Conservation (phyloP, 2,329 filamentous ascomycete genomes). For the Alternaria sp. region DNA sequence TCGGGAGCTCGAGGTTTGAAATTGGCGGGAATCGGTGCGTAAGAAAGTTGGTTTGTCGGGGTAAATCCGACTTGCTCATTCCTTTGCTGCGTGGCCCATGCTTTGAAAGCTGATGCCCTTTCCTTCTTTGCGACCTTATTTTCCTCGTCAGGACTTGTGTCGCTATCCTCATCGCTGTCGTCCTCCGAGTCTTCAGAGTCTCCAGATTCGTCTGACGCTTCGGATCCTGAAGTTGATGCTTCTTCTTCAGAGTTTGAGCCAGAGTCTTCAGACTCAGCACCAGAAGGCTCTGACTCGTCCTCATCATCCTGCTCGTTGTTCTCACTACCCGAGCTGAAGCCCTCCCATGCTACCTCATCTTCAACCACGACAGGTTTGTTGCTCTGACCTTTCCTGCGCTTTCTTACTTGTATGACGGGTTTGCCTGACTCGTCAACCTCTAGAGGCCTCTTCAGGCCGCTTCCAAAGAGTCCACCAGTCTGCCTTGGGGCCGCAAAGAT, state of each 20-base stretch:
- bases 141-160: slow-evolving; percentile 46
- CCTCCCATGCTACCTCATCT: slow-evolving; percentile 67
- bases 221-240: slow-evolving; percentile 33
- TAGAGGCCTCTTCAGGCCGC: slow-evolving; percentile 86
- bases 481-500: slow-evolving; percentile 9
- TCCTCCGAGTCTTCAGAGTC: slow-evolving; percentile 46
- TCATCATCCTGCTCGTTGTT: slow-evolving; percentile 35
- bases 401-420: slow-evolving; percentile 84
- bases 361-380: slow-evolving; percentile 44
- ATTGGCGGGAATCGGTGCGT: slow-evolving; percentile 63
- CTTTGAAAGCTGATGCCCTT: slow-evolving; percentile 80
- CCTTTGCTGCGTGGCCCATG: slow-evolving; percentile 87
- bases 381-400: slow-evolving; percentile 67
- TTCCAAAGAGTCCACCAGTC: slow-evolving; percentile 62
- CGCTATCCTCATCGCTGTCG: slow-evolving; percentile 45
- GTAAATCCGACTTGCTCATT: slow-evolving; percentile 82
- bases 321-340: slow-evolving; percentile 64
- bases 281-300: slow-evolving; percentile 18
- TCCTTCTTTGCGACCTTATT: slow-evolving; percentile 53
- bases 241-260: slow-evolving; percentile 11
- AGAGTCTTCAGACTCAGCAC: slow-evolving; percentile 20
- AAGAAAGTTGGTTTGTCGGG: slow-evolving; percentile 55
- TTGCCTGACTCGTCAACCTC: slow-evolving; percentile 80
- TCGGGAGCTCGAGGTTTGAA: slow-evolving; percentile 75
- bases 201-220: slow-evolving; percentile 4